Evolutionary conservation across 495 filamentous ascomycete species (phyloP).

Genomic region (Aspergillus heteromorphus): DNA sequence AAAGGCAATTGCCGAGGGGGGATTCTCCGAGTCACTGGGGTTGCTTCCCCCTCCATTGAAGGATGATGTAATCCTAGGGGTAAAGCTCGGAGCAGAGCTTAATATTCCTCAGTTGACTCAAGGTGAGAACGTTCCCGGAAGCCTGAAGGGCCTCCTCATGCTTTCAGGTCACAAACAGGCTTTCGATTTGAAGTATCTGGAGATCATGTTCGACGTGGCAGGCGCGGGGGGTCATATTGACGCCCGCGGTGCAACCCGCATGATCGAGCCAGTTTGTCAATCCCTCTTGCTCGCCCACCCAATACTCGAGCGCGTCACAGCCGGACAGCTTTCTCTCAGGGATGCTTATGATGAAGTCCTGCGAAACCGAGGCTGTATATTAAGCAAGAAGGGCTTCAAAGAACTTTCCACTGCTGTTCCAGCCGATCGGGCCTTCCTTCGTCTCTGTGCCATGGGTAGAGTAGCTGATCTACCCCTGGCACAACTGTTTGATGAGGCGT

Average conservation of each 20-base stretch:
- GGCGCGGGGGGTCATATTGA: not conserved
- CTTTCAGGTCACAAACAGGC: not conserved
- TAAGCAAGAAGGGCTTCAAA: constrained; percentile 6
- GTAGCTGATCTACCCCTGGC: constrained; percentile 12
- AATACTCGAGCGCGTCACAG: not conserved
- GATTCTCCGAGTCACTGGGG: not conserved
- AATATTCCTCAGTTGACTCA: constrained; percentile 32
- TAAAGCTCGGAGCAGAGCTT: constrained; percentile 38
- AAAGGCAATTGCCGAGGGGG: not conserved
- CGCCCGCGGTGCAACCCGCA: constrained; percentile 1
- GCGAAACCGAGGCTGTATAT: not conserved
- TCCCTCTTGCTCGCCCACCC: not conserved
- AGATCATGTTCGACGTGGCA: constrained; percentile 4
- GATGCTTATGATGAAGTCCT: constrained; percentile 7
- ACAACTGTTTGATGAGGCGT: constrained; percentile 12
- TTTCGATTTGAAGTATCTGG: constrained; percentile 3
- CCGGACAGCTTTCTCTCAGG: not conserved
- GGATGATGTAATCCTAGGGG: constrained; percentile 27
- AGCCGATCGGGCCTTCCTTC: constrained; percentile 17
- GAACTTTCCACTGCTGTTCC: not conserved
- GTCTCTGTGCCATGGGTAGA: constrained; percentile 20
- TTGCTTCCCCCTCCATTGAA: not conserved
- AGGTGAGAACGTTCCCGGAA: constrained; percentile 30
- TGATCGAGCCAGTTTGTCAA: constrained; percentile 2
- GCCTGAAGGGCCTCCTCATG: not conserved